These are phyloP conservation scores for Ogataea nonfermentans DNA, from an alignment of 805 yeast genomes.

Conservation along the genomic window DNA sequence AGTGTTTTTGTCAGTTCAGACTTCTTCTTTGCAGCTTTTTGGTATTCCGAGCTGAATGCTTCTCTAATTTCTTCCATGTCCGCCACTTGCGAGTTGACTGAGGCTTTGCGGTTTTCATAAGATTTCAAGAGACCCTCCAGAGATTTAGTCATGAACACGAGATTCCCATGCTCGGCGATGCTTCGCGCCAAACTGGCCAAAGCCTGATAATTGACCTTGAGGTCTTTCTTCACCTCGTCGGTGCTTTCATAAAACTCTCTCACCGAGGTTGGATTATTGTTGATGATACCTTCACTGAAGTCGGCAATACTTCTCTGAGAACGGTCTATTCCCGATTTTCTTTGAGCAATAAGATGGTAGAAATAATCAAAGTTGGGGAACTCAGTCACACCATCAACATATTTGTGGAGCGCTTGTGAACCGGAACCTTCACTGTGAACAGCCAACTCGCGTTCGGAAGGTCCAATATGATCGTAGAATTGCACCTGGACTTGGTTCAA, in stretches of 20 bases:
- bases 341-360: slow-evolving; percentile 31
- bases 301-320: slow-evolving; percentile 28
- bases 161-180: slow-evolving; percentile 31
- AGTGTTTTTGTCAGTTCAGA: slow-evolving; percentile 19
- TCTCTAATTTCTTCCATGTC: slow-evolving; percentile 27
- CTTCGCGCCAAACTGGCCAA: slow-evolving; percentile 32
- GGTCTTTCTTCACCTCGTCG: slow-evolving; percentile 24
- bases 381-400: slow-evolving; percentile 29
- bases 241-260: slow-evolving; percentile 32
- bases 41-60: slow-evolving; percentile 24
- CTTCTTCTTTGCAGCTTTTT: slow-evolving; percentile 23
- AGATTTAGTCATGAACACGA: slow-evolving; percentile 28
- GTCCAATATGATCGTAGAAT: slow-evolving; percentile 32
- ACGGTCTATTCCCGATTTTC: slow-evolving; percentile 27
- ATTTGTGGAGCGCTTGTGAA: slow-evolving; percentile 26
- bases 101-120: slow-evolving; percentile 24
- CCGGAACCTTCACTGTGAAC: slow-evolving; percentile 11
- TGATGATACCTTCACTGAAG: slow-evolving; percentile 30
- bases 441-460: slow-evolving; percentile 29
- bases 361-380: slow-evolving; percentile 32
- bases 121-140: slow-evolving; percentile 29
- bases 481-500: slow-evolving; percentile 31
- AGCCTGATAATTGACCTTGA: slow-evolving; percentile 32
- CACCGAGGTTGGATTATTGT: slow-evolving; percentile 32
- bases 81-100: slow-evolving; percentile 21